These are phyloP conservation scores for Eustoma russellianum DNA, from an alignment of 257 asterid species.

Conservation along the genomic window DNA sequence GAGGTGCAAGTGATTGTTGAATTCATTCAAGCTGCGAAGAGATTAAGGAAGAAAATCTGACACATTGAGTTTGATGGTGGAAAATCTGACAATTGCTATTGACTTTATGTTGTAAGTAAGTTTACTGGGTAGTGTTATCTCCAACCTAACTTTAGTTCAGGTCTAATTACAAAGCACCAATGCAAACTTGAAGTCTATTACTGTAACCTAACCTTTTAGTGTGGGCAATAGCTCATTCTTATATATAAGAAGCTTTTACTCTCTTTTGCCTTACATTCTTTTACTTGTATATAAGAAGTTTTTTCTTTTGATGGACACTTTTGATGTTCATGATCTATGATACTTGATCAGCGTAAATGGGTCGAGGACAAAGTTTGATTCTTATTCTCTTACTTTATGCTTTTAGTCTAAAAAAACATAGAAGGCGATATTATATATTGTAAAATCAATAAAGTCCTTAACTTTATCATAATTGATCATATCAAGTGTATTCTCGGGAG, in stretches of 20 bases:
- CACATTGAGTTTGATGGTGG: conserved; percentile 26
- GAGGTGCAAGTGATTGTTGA: conserved; percentile 74
- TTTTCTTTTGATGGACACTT: too few relatives aligned
- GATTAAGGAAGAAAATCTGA: conserved; percentile 25
- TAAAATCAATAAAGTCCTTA: too few relatives aligned
- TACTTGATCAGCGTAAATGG: too few relatives aligned
- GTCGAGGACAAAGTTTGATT: too few relatives aligned
- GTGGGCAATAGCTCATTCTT: conserved; percentile 1
- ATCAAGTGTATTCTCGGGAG: too few relatives aligned
- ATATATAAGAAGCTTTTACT: not conserved
- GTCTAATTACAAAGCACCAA: conserved; percentile 34
- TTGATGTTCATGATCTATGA: too few relatives aligned
- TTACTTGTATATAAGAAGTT: too few relatives aligned
- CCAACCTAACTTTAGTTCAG: conserved; percentile 34
- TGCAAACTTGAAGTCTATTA: conserved; percentile 33
- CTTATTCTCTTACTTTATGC: too few relatives aligned
- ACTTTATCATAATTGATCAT: too few relatives aligned
- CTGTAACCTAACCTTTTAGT: conserved; percentile 33
- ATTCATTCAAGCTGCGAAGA: conserved; percentile 66
- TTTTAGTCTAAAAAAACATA: too few relatives aligned
- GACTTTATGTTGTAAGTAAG: conserved; percentile 19
- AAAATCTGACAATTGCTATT: conserved; percentile 8
- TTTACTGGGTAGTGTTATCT: not conserved
- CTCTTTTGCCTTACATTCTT: too few relatives aligned
- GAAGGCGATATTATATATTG: too few relatives aligned